Evolutionary conservation across 106 monocot genomes (phyloP), one percentile per base, ranked within the genome.

Genomic region (Phalaenopsis aphrodite): DNA sequence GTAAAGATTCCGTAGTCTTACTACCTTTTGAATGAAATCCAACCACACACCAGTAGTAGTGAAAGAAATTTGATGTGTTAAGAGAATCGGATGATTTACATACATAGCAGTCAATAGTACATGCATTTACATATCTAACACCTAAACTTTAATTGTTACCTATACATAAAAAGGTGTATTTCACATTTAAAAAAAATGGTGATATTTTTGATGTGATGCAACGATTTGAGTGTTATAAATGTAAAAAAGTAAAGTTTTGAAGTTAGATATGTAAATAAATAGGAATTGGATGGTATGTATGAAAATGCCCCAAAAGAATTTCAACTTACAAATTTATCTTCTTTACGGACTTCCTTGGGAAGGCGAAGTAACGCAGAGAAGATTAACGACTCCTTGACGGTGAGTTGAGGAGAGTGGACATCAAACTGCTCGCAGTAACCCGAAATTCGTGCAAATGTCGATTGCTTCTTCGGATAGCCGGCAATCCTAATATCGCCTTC

Each of bases 361-460:
- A 92, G 86, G 16, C 92, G 87, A 24, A 92, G 82, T 46, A 86
- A 88, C 1, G 92, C 89, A 6, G 92, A 92, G 79, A 83, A 92
- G 30, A 92, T 86, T 48, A 92, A 78, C 43, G 89, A 90, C 73
- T 92, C 92, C 37, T 81, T 76, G 45, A 92, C 81, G 39, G 92
- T 92, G 72, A 92, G 89, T 64, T 92, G 92, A 30, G 92, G 92
- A 30, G 92, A 92, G 74, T 92, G 92, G 42, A 92, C 85, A 79
- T 92, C 92, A 86, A 84, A 88, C 66, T 92, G 92, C 56, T 92
- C 92, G 74, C 89, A 89, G 78, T 92, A 92, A 0, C 92, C 92
- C 6, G 92, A 92, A 39, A 92, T 88, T 45, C 92, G 71, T 47
- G 92, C 92, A 83, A 92, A 92, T 2, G 92, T 92, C 8, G 58